phyloP scores from a whole-genome alignment of 2,329 filamentous ascomycete species.

The Pyricularia sp. region DNA sequence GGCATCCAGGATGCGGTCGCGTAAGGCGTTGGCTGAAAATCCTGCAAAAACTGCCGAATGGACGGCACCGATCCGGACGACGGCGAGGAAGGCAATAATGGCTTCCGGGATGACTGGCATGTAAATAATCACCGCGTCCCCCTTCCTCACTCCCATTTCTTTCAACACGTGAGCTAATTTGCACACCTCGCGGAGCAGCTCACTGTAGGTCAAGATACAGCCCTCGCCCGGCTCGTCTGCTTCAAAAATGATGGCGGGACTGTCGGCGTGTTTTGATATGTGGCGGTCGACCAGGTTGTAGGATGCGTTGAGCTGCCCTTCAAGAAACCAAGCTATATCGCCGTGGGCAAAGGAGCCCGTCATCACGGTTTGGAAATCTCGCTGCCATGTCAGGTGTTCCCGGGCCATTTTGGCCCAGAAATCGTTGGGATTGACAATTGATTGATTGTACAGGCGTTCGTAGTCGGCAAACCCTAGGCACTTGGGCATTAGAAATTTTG shows the following conservation, averaged over 20 bases:
- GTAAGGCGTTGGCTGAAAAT: conserved; percentile 92
- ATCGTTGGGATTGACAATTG: conserved; percentile 76
- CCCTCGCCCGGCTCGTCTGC: conserved; percentile 84
- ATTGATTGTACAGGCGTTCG: conserved; percentile 65
- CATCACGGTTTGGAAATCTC: conserved; percentile 84
- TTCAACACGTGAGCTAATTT: conserved; percentile 80
- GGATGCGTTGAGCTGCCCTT: conserved; percentile 87
- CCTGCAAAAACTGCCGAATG: conserved; percentile 98
- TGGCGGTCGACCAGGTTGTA: conserved; percentile 98
- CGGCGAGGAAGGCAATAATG: conserved; percentile 82
- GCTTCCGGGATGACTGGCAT: conserved; percentile 98
- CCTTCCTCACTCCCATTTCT: conserved; percentile 93
- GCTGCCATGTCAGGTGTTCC: conserved; percentile 82
- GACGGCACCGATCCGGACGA: conserved; percentile 83
- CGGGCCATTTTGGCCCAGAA: conserved; percentile 86
- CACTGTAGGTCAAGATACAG: conserved; percentile 82
- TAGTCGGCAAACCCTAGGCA: conserved; percentile 53
- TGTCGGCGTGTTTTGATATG: conserved; percentile 87
- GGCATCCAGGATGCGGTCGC: conserved; percentile 88
- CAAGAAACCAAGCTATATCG: conserved; percentile 89
- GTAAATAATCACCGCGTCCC: conserved; percentile 94
- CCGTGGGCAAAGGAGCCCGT: conserved; percentile 67
- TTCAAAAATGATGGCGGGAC: conserved; percentile 96
- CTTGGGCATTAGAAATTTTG: not conserved
- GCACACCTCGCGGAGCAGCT: conserved; percentile 88